Evolutionary conservation across 1,284 basidiomycete genomes (phyloP).

Genomic region (Ceraceosorus guamensis): DNA sequence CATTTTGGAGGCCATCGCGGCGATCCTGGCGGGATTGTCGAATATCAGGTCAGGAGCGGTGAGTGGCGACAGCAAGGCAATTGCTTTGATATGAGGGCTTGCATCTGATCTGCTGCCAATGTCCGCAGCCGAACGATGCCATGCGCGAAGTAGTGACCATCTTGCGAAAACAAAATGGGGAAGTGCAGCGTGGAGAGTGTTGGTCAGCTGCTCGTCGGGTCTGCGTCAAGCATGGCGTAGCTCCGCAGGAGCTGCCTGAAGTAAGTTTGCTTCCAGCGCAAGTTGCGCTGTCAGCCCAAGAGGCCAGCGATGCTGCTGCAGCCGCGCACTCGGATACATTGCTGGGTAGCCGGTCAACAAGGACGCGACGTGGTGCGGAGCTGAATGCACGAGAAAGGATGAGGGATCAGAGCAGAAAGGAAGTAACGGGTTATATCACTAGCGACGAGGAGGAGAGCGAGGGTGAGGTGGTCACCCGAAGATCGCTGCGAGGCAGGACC

Average conservation of each 20-base stretch:
- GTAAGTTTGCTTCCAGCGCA: conserved; percentile 15
- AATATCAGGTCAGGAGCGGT: conserved; percentile 12
- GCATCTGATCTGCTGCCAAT: no score
- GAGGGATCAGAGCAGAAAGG: conserved; percentile 10
- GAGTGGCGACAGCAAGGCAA: no score
- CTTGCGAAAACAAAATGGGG: conserved; percentile 10
- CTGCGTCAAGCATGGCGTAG: conserved; percentile 7
- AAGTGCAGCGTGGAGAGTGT: conserved; percentile 23
- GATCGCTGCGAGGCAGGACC: not conserved
- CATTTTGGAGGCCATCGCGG: conserved; percentile 24
- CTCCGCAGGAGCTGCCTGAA: conserved; percentile 10
- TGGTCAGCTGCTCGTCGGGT: conserved; percentile 24
- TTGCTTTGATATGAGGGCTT: no score
- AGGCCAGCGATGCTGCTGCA: conserved; percentile 14
- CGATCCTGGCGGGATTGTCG: conserved; percentile 15
- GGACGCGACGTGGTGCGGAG: conserved; percentile 11
- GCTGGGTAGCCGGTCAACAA: conserved; percentile 22
- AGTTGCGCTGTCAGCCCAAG: conserved; percentile 4
- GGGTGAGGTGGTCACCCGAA: conserved; percentile 14
- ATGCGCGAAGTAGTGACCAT: conserved; percentile 14
- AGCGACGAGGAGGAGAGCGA: conserved; percentile 4
- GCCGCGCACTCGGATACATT: conserved; percentile 18
- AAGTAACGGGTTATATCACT: not conserved
- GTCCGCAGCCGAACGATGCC: no score
- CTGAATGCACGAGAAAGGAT: conserved; percentile 10